Base-by-base conservation (phyloP, 495 filamentous ascomycete species). In the Friedmanniomyces simplex region DNA sequence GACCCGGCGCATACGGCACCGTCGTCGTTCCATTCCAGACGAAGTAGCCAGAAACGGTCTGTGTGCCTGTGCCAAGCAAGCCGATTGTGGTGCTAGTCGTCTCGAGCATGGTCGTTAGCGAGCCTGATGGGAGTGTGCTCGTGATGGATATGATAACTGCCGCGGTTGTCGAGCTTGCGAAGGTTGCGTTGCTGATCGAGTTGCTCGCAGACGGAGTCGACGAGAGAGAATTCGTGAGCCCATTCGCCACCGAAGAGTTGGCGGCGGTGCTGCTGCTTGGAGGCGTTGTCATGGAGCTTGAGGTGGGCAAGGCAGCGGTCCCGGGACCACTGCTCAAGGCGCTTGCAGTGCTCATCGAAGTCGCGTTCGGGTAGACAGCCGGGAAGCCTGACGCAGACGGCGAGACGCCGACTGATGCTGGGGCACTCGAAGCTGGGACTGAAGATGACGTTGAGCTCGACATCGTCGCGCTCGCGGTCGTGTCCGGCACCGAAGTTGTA, bases 1-100 rank as follows among this genome's bases (percentile, higher is more conserved):
- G 41, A 12, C 22, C 10, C 10, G 45, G 41, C 24, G 54, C 7
- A 47, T 48, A 42, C 11, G 47, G 28, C 26, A 57, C 16, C 4
- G 41, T 46, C n/a, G 56, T 58, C 14, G 56, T 58, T 7, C 56
- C 56, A 26, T 53, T 58, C 41, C 26, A 58, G 24, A 58, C 56
- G 41, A 58, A 58, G 39, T 53, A 58, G 13, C 56, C 42, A 32
- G 56, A 58, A 1, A 53, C 56, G 16, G 56, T 58, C 34, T 18
- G 14, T 1, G 48, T 45, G 24, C 24, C 20, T 21, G 46, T 50
- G 12, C 49, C 56, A 11, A 53, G 12, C 16, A 58, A 37, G 30
- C 32, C 49, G 6, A 58, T 25, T 14, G 56, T 53, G 16, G 56
- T 58, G 56, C 48, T 58, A 20, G 48, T 58, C 1, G 36, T 58